Evolutionary conservation across 352 stramenopile species (phyloP).

Genomic region (Phytopythium cucurbitacearum): DNA sequence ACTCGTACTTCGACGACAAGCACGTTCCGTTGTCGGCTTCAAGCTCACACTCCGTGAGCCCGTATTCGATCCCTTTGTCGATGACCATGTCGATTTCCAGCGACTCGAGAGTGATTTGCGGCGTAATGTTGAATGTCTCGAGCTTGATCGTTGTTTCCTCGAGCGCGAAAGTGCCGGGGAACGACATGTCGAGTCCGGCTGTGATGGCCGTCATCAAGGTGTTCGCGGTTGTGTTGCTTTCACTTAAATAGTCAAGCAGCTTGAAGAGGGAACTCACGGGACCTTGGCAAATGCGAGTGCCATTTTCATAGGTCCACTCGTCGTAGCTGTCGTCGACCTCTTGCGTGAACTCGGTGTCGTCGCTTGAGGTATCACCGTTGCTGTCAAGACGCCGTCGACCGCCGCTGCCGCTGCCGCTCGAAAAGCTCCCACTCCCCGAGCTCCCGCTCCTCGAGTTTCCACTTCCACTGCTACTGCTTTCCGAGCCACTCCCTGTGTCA

Average conservation of each 20-base stretch:
- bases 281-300: constrained; percentile 34
- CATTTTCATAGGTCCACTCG: constrained; percentile 23
- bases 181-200: constrained; percentile 24
- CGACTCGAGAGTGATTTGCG: constrained; percentile 20
- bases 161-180: constrained; percentile 16
- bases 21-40: constrained; percentile 3
- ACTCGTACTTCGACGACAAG: constrained; percentile 16
- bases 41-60: constrained; percentile 11
- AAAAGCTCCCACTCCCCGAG: constrained; percentile 16
- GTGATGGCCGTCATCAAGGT: constrained; percentile 17
- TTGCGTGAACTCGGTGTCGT: constrained; percentile 1
- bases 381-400: constrained; percentile 1
- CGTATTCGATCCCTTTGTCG: constrained; percentile 15
- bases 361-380: background rate
- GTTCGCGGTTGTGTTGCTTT: constrained; percentile 8
- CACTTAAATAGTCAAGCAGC: constrained; percentile 15
- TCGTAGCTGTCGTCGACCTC: constrained; percentile 9
- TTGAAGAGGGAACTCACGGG: constrained; percentile 27
- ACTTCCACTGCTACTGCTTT: constrained; percentile 7
- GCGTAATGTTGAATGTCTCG: constrained; percentile 14
- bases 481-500: background rate
- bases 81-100: constrained; percentile 27
- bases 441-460: constrained; percentile 29
- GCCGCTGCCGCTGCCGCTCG: constrained; percentile 8
- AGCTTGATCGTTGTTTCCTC: constrained; percentile 20